These are phyloP conservation scores for Mortierella sp. DNA, from an alignment of 371 early-diverging fungal species.

Conservation along the genomic window DNA sequence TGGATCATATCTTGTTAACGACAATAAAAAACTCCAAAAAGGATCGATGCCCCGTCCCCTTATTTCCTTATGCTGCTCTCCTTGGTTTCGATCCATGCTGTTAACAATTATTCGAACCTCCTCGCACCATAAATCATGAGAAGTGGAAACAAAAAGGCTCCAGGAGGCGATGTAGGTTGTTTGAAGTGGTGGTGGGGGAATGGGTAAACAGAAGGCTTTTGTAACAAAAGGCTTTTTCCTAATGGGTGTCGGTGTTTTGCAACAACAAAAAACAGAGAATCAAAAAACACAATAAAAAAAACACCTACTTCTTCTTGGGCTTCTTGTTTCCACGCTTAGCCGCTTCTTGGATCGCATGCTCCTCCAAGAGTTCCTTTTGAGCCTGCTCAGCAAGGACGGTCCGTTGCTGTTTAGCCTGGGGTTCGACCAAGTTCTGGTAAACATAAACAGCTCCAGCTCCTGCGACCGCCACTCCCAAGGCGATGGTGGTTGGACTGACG, in stretches of 20 bases:
- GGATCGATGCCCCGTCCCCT: too few relatives aligned
- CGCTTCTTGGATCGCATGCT: slow-evolving; percentile 38
- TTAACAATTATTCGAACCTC: neutral
- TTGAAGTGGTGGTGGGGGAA: too few relatives aligned
- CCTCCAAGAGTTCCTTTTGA: slow-evolving; percentile 41
- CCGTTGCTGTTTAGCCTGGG: slow-evolving; percentile 36
- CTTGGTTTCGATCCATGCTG: neutral
- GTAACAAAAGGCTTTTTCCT: too few relatives aligned
- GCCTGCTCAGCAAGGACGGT: slow-evolving; percentile 50
- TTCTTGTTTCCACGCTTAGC: slow-evolving; percentile 53
- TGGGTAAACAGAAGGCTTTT: too few relatives aligned
- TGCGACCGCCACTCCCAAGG: slow-evolving; percentile 10
- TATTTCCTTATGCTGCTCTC: too few relatives aligned
- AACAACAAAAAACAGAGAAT: too few relatives aligned
- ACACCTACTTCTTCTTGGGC: slow-evolving; percentile 53
- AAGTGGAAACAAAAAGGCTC: neutral
- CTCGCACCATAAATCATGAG: neutral
- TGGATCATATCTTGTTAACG: too few relatives aligned
- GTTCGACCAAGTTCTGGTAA: slow-evolving; percentile 44
- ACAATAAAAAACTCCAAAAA: too few relatives aligned
- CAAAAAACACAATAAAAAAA: slow-evolving; percentile 16
- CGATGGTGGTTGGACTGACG: slow-evolving; percentile 33
- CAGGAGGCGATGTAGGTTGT: too few relatives aligned
- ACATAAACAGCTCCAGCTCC: slow-evolving; percentile 22
- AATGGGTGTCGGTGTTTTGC: too few relatives aligned